Evolutionary conservation across 208 protist genomes (phyloP).

Genomic region (Crithidia acanthocephali): DNA sequence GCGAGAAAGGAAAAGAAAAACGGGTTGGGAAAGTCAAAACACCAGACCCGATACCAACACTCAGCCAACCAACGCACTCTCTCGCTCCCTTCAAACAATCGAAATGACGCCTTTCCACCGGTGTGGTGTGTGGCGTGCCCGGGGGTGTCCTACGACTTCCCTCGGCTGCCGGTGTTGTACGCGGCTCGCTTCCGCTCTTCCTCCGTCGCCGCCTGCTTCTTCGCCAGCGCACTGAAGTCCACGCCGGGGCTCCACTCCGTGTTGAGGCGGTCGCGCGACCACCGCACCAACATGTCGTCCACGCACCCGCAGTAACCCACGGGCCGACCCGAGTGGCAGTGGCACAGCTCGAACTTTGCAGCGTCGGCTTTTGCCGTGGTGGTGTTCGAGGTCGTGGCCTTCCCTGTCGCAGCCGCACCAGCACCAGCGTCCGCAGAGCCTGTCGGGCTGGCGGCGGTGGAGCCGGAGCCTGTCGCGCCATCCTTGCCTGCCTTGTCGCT

Average conservation of each 20-base stretch:
- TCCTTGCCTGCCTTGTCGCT: constrained; percentile 4
- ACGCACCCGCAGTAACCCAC: constrained; percentile 86
- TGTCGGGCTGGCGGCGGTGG: constrained; percentile 1
- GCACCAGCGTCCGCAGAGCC: not conserved
- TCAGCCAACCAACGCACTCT: not conserved
- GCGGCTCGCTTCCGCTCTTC: constrained; percentile 27
- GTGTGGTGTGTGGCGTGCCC: too few relatives aligned
- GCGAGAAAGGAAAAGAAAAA: constrained; percentile 13
- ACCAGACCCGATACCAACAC: too few relatives aligned
- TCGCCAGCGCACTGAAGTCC: constrained; percentile 59
- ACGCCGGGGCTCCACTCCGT: constrained; percentile 65
- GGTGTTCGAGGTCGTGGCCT: not conserved
- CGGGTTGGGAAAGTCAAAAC: not conserved
- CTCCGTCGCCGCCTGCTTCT: constrained; percentile 32
- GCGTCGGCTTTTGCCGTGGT: constrained; percentile 2
- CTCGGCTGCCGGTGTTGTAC: constrained; percentile 15
- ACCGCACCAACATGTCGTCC: constrained; percentile 89
- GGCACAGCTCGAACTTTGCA: constrained; percentile 39
- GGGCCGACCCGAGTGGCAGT: constrained; percentile 66
- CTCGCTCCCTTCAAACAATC: too few relatives aligned
- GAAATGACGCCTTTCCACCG: too few relatives aligned
- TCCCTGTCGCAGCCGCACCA: too few relatives aligned
- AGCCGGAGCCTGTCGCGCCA: not conserved
- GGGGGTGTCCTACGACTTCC: constrained; percentile 24
- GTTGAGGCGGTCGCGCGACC: constrained; percentile 70